phyloP scores from a whole-genome alignment of 208 protist species.

The Vickermania ingenoplastis region DNA sequence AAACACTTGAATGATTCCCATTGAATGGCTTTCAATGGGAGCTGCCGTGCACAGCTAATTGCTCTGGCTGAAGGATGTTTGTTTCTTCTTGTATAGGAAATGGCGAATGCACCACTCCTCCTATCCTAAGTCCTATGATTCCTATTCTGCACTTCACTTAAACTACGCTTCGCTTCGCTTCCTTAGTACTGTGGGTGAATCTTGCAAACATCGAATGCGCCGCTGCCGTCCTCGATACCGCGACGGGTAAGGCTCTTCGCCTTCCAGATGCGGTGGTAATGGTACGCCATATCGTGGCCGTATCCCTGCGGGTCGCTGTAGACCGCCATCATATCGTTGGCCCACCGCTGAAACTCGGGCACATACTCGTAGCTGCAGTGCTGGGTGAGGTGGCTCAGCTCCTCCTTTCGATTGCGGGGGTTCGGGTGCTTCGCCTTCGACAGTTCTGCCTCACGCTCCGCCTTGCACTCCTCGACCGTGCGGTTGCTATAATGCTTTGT shows the following conservation, averaged over 20 bases:
- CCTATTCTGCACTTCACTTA: no score
- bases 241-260: slow-evolving; percentile 66
- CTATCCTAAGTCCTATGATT: no score
- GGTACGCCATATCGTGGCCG: slow-evolving; percentile 85
- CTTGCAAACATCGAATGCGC: slow-evolving; percentile 58
- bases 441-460: slow-evolving; percentile 39
- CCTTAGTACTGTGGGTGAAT: slow-evolving; percentile 48
- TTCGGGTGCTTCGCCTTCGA: slow-evolving; percentile 52
- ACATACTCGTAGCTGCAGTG: slow-evolving; percentile 87
- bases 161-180: no score
- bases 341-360: slow-evolving; percentile 87
- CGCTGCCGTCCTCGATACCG: slow-evolving; percentile 75
- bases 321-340: slow-evolving; percentile 87
- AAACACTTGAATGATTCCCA: no score
- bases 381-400: slow-evolving; percentile 74
- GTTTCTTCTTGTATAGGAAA: no score
- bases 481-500: slow-evolving; percentile 76
- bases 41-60: no score
- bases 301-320: slow-evolving; percentile 80
- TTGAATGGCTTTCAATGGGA: no score
- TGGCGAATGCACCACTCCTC: no score
- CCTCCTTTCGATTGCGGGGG: slow-evolving; percentile 75
- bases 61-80: no score
- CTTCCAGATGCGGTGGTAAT: slow-evolving; percentile 89
- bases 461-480: slow-evolving; percentile 66